Evolutionary conservation across 352 stramenopile species (phyloP).

Genomic region (Phytopythium ostracodes): DNA sequence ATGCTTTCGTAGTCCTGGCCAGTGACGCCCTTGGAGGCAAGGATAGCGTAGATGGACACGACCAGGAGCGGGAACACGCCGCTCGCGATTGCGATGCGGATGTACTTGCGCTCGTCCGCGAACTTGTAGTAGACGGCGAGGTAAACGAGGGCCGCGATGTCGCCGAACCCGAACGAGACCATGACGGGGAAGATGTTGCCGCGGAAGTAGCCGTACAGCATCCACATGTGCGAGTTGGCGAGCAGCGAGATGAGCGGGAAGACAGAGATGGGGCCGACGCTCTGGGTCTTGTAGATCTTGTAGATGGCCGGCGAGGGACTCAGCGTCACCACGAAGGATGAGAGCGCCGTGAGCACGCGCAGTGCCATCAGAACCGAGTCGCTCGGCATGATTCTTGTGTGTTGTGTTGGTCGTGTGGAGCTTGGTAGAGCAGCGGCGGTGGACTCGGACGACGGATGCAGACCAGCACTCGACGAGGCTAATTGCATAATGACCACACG

Average conservation of each 20-base stretch:
- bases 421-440: background rate
- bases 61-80: slow-evolving; percentile 16
- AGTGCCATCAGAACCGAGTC: slow-evolving; percentile 8
- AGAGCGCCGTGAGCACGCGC: slow-evolving; percentile 23
- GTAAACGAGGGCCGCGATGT: slow-evolving; percentile 35
- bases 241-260: slow-evolving; percentile 38
- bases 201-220: slow-evolving; percentile 43
- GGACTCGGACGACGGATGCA: background rate
- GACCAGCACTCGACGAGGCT: slow-evolving; percentile 4
- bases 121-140: slow-evolving; percentile 51
- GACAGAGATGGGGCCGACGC: slow-evolving; percentile 28
- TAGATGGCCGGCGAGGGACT: slow-evolving; percentile 31
- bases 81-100: slow-evolving; percentile 23
- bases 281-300: slow-evolving; percentile 34
- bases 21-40: slow-evolving; percentile 28
- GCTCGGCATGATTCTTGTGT: slow-evolving; percentile 2
- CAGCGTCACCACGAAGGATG: slow-evolving; percentile 32
- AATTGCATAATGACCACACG: slow-evolving; percentile 5
- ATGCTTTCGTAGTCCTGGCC: slow-evolving; percentile 25
- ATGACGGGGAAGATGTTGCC: slow-evolving; percentile 48
- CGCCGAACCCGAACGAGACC: slow-evolving; percentile 40
- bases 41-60: slow-evolving; percentile 36
- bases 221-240: slow-evolving; percentile 36
- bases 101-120: slow-evolving; percentile 32
- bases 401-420: too few species aligned